A percentile compares a stretch with the other conserved stretches of the same genome.
phyloP scores from a whole-genome alignment of 2,329 filamentous ascomycete genomes.

The Fusarium sp. region DNA sequence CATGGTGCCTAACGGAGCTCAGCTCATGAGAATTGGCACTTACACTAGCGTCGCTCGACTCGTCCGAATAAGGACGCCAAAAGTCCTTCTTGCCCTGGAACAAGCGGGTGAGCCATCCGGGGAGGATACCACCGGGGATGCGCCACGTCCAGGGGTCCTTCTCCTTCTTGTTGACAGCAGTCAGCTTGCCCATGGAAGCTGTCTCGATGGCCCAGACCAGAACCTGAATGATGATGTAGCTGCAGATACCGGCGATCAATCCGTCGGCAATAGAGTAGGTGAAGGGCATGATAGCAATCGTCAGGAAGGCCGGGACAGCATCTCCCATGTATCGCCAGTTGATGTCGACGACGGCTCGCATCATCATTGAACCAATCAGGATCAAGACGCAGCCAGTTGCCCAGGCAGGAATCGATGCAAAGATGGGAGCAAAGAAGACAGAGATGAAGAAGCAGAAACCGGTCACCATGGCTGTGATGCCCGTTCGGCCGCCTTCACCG shows the following conservation, averaged over 20 bases:
- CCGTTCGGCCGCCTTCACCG: slow-evolving; percentile 88
- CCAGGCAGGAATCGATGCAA: slow-evolving; percentile 91
- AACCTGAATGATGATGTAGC: slow-evolving; percentile 83
- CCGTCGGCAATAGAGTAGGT: slow-evolving; percentile 92
- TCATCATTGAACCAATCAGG: slow-evolving; percentile 92
- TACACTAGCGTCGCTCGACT: not conserved
- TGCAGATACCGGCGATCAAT: slow-evolving; percentile 84
- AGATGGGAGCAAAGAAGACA: slow-evolving; percentile 92
- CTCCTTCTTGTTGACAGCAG: slow-evolving; percentile 81
- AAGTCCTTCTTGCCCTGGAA: slow-evolving; percentile 80
- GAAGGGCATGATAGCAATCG: slow-evolving; percentile 89
- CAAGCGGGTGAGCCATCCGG: slow-evolving; percentile 79
- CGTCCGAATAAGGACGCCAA: slow-evolving; percentile 64
- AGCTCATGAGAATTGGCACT: slow-evolving; percentile 9
- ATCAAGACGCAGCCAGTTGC: slow-evolving; percentile 91
- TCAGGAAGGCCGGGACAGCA: slow-evolving; percentile 87
- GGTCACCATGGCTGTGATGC: slow-evolving; percentile 84
- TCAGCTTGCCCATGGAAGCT: slow-evolving; percentile 77
- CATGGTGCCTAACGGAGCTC: not conserved
- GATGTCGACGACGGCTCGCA: slow-evolving; percentile 82
- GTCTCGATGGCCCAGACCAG: slow-evolving; percentile 79
- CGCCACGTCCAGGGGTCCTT: slow-evolving; percentile 88
- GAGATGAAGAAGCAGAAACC: slow-evolving; percentile 90
- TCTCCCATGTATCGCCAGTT: slow-evolving; percentile 93
- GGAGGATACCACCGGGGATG: slow-evolving; percentile 81